phyloP scores from a whole-genome alignment of 257 asterid species.

The Perilla frutescens region DNA sequence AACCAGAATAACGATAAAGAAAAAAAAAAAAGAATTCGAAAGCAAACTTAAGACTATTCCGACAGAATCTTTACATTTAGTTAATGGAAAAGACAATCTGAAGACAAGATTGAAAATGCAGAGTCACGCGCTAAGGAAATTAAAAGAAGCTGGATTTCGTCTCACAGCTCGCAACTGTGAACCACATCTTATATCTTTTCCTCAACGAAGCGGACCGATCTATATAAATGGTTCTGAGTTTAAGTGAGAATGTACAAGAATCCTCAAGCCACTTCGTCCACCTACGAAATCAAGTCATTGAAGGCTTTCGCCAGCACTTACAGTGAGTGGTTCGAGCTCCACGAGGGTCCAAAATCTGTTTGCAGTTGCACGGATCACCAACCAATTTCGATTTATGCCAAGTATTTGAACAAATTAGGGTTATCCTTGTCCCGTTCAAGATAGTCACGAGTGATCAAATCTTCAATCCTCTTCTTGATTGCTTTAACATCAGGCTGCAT shows the following conservation, averaged over 20 bases:
- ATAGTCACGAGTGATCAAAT: slow-evolving; percentile 69
- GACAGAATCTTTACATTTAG: slow-evolving; percentile 26
- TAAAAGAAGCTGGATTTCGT: neutral
- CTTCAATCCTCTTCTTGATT: slow-evolving; percentile 74
- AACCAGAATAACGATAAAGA: no score
- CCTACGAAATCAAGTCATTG: slow-evolving; percentile 25
- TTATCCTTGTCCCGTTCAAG: slow-evolving; percentile 74
- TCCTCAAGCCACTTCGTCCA: slow-evolving; percentile 33
- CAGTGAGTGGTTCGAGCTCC: slow-evolving; percentile 19
- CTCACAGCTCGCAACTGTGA: slow-evolving; percentile 20
- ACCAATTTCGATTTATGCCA: slow-evolving; percentile 44
- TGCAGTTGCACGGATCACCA: slow-evolving; percentile 3
- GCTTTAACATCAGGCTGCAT: slow-evolving; percentile 66
- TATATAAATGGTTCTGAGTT: slow-evolving; percentile 6
- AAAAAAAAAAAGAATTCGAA: neutral
- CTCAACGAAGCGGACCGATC: neutral
- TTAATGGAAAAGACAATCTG: slow-evolving; percentile 24
- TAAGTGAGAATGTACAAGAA: slow-evolving; percentile 37
- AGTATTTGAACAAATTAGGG: slow-evolving; percentile 64
- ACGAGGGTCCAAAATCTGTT: slow-evolving; percentile 13
- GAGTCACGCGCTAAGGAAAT: neutral
- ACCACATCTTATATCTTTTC: neutral
- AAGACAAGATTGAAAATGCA: neutral
- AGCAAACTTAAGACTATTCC: slow-evolving; percentile 1
- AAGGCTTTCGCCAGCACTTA: slow-evolving; percentile 26